Conservation (phyloP, 768 basidiomycete species). For the Russula dissimulans region DNA sequence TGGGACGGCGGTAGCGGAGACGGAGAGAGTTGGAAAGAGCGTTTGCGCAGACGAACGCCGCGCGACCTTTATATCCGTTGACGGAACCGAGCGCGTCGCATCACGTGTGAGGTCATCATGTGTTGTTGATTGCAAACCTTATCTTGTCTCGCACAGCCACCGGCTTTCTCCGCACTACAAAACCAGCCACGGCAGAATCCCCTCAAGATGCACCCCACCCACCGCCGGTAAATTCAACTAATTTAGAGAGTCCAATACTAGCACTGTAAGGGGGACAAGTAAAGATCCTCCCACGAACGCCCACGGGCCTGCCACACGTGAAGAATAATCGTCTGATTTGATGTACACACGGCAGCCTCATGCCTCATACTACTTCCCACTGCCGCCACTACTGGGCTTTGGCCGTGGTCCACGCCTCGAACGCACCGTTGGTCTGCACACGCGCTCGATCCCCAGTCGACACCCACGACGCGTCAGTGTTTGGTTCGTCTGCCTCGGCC, state of each 20-base stretch:
- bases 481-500: slow-evolving; percentile 22
- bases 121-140: slow-evolving; percentile 21
- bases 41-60: background rate
- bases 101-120: slow-evolving; percentile 17
- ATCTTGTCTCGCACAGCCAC: slow-evolving; percentile 17
- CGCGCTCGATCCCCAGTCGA: slow-evolving; percentile 26
- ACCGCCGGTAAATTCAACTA: no score
- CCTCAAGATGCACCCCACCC: no score
- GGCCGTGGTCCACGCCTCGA: slow-evolving; percentile 24
- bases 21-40: slow-evolving; percentile 8
- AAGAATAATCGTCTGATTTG: background rate
- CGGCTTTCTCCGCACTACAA: background rate
- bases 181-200: background rate
- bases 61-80: slow-evolving; percentile 18
- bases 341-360: background rate
- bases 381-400: background rate
- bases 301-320: background rate
- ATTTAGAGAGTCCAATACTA: no score
- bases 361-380: background rate
- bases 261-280: background rate
- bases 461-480: slow-evolving; percentile 23
- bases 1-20: background rate
- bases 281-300: background rate
- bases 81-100: slow-evolving; percentile 12
- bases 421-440: slow-evolving; percentile 30